Evolutionary conservation across 805 yeast genomes (phyloP).

Genomic region (Kodamaea fukazawae): DNA sequence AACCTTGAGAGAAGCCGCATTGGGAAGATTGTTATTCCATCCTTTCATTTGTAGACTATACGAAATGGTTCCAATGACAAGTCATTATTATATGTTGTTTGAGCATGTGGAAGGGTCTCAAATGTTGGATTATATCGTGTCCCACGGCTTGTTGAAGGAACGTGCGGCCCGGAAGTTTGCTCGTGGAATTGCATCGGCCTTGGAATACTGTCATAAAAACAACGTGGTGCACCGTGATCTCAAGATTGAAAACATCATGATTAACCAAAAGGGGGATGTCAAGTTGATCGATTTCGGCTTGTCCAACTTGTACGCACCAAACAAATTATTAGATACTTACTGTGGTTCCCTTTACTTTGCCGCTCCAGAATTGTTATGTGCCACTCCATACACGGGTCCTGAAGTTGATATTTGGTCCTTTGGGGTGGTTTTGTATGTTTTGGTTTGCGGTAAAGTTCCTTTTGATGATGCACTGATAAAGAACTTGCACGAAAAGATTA

Average conservation of each 20-base stretch:
- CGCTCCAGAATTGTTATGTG: conserved; percentile 93
- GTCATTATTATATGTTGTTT: conserved; percentile 93
- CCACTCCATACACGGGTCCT: conserved; percentile 91
- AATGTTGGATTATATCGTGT: conserved; percentile 92
- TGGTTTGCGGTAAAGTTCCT: conserved; percentile 97
- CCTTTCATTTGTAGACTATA: conserved; percentile 88
- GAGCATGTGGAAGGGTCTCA: conserved; percentile 98
- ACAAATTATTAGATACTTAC: conserved; percentile 77
- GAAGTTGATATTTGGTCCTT: conserved; percentile 98
- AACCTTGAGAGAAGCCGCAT: conserved; percentile 91
- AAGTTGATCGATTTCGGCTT: conserved; percentile 96
- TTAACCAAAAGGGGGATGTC: conserved; percentile 88
- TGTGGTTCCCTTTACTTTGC: conserved; percentile 98
- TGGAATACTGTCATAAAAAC: conserved; percentile 90
- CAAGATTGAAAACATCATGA: conserved; percentile 94
- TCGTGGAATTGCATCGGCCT: conserved; percentile 88
- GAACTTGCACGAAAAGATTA: conserved; percentile 89
- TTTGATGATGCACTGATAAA: conserved; percentile 94
- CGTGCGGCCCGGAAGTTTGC: conserved; percentile 93
- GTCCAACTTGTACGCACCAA: conserved; percentile 77
- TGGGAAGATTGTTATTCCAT: conserved; percentile 86
- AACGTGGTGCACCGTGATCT: conserved; percentile 96
- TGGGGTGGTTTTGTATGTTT: conserved; percentile 92
- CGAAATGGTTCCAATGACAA: conserved; percentile 95
- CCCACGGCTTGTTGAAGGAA: conserved; percentile 93